Evolutionary conservation across 2,329 filamentous ascomycete genomes (phyloP), one percentile per base, ranked within the genome.

Genomic region (Dactylonectria estremocensis): DNA sequence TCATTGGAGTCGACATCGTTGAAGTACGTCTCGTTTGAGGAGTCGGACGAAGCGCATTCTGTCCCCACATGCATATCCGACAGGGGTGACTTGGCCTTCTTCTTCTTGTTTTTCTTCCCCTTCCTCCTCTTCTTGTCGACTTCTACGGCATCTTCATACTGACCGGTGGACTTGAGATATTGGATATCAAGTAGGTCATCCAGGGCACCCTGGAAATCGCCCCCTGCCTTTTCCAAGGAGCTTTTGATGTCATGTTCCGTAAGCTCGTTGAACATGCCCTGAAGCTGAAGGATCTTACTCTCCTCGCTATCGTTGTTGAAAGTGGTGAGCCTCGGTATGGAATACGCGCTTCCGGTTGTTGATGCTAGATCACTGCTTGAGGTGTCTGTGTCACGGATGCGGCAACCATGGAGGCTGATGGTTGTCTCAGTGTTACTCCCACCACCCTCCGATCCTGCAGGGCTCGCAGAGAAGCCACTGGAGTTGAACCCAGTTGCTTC

Each of bases 161-260:
- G 84, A 0, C 88, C 88, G 1, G 85, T 87, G 64, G 94, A 89
- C 65, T 94, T 90, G 5, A 98, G 90, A 76, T 92, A 94, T 20
- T 93, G 90, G 14, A 94, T 86, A 71, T 93, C 97, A 35, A 98
- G 86, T 13, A 98, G 83, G 66, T 94, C 90, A 74, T 97, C 94
- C 69, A 97, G 90, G 1, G 94, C 90, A 14, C 86, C 85, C 65
- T 91, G 88, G 45, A 93, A 88, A 71, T 94, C 89, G 0, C 91
- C 89, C 11, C 88, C 85, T 33, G 86, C 89, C 75, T 93, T 93
- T 71, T 88, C 89, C 57, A 97, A 81, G 0, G 90, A 89, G 69
- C 91, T 88, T 48, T 84, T 83, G 31, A 97, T 86, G 48, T 93
- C 91, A 54, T 90, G 89, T 0, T 83, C 83, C 53, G 90, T 91